Evolutionary conservation across 73 alveolate species (phyloP).

Genomic region (Paramecium octaurelia): DNA sequence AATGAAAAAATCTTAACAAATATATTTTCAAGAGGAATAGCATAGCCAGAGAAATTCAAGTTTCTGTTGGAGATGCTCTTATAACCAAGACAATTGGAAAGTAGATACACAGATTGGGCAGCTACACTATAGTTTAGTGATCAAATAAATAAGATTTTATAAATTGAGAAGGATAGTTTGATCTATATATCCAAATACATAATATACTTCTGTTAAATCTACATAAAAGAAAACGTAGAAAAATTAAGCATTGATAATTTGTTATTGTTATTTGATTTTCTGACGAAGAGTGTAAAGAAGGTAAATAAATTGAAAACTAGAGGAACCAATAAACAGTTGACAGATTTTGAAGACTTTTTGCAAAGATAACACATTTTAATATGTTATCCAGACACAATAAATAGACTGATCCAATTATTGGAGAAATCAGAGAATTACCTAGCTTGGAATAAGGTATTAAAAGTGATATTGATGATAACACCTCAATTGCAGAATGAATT

Average conservation of each 20-base stretch:
- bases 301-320: background rate
- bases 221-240: background rate
- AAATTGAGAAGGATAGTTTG: slow-evolving; percentile 1
- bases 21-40: background rate
- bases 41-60: background rate
- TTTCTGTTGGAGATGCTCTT: background rate
- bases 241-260: background rate
- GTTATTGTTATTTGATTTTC: slow-evolving; percentile 23
- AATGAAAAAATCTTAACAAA: background rate
- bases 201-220: background rate
- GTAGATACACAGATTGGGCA: slow-evolving; percentile 26
- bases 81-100: background rate
- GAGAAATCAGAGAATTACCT: background rate
- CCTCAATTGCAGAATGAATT: background rate
- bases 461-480: background rate
- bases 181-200: background rate
- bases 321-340: background rate
- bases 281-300: background rate
- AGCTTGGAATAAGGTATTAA: slow-evolving; percentile 4
- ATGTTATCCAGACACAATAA: slow-evolving; percentile 7
- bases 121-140: background rate
- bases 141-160: background rate
- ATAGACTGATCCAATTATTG: background rate
- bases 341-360: slow-evolving; percentile 32
- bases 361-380: background rate